Percentiles rank a stretch among this genome's conserved stretches.
Conservation (phyloP, 2,329 filamentous ascomycete genomes). For the Zalaria obscura region DNA sequence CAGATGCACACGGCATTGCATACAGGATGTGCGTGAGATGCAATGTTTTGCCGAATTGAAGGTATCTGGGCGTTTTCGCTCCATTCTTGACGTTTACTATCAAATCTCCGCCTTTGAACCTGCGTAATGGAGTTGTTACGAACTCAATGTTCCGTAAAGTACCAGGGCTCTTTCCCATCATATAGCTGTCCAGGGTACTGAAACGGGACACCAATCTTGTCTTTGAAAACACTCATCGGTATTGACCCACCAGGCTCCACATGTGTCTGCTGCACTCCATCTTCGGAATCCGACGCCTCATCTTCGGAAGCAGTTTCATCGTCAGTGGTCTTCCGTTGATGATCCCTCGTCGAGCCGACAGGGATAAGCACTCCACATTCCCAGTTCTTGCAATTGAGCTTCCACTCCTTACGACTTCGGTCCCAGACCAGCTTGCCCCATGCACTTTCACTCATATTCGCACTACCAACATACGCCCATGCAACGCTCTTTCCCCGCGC, state of each 20-base stretch:
- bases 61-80: too few relatives aligned
- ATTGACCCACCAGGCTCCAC: slow-evolving; percentile 2
- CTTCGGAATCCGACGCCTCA: slow-evolving; percentile 3
- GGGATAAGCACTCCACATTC: slow-evolving; percentile 81
- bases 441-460: slow-evolving; percentile 84
- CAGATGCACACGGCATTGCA: too few relatives aligned
- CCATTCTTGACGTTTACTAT: too few relatives aligned
- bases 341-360: slow-evolving; percentile 19
- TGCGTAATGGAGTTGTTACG: too few relatives aligned
- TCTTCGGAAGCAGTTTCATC: slow-evolving; percentile 5
- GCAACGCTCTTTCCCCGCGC: slow-evolving; percentile 38
- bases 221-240: slow-evolving; percentile 34
- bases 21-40: too few relatives aligned
- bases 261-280: background rate
- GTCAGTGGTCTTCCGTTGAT: slow-evolving; percentile 3
- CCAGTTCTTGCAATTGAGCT: slow-evolving; percentile 83
- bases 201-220: slow-evolving; percentile 50
- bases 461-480: slow-evolving; percentile 81
- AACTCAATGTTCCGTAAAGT: slow-evolving; percentile 16
- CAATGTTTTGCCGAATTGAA: too few relatives aligned
- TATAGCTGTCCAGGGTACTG: slow-evolving; percentile 41
- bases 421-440: slow-evolving; percentile 76
- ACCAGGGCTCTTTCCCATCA: slow-evolving; percentile 30
- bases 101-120: too few relatives aligned
- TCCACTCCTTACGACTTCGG: slow-evolving; percentile 45